Base-by-base conservation (phyloP, 2,329 filamentous ascomycete species). In the Ceratocystis colombiana region DNA sequence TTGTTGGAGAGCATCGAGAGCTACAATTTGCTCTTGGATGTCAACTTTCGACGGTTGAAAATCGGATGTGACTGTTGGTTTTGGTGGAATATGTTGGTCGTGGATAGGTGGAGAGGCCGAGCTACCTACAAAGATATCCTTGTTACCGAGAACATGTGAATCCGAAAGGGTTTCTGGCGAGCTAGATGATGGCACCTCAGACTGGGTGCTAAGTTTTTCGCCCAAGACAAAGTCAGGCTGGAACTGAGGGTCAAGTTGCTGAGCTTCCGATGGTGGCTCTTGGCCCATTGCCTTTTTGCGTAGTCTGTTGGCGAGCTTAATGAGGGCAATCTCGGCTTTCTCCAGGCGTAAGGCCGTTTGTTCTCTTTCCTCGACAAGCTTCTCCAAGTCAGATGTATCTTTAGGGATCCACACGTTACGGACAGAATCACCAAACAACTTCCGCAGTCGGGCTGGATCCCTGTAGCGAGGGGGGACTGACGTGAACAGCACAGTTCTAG, bases 401-500 rank as follows among this genome's bases (percentile, higher is more conserved):
- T 84, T 87, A 1, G 85, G 84, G 41, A 96, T 82, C 94, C 94
- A 97, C 22, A 96, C 81, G 66, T 88, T 87, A 74, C 88, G 87
- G 64, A 94, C 89, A 20, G 86, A 83, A 37, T 88, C 80, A 20
- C 89, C 89, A 72, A 96, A 96, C 72, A 92, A 86, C 62, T 82
- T 81, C 53, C 85, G 83, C 62, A 96, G 82, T 71, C 87, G 90
- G 44, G 78, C 79, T 73, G 91, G 84, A 67, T 89, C 83, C 41
- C 93, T 81, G 69, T 92, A 94, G 3, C 88, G 82, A 45, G 84
- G 78, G 0, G 93, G 92, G 0, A 96, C 90, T 1, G 88, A 88
- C 0, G 91, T 88, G 75, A 96, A 96, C n/a, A 99, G 83, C 5
- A 97, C 91, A 0, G 92, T 96, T 33, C 91, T 85, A 0, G 92